Percentiles rank a stretch among this genome's conserved stretches.
These are phyloP conservation scores for Hanseniaspora thailandica DNA, from an alignment of 805 yeast genomes.

Conservation along the genomic window DNA sequence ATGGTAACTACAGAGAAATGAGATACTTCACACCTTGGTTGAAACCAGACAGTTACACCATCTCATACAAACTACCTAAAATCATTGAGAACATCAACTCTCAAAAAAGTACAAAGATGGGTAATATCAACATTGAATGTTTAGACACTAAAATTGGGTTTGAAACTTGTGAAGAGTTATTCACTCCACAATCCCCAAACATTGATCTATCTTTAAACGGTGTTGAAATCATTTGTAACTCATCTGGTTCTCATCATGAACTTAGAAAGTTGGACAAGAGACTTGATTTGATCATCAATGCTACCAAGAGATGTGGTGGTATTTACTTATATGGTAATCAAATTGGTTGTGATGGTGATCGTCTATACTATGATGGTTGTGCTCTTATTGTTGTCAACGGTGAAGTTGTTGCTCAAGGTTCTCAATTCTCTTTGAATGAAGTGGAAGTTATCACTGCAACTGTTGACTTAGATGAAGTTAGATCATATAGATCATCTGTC, in stretches of 20 bases:
- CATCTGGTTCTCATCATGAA: constrained; percentile 97
- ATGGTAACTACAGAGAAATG: constrained; percentile 97
- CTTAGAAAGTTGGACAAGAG: constrained; percentile 78
- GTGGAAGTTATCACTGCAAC: constrained; percentile 96
- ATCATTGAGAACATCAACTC: constrained; percentile 52
- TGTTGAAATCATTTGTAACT: constrained; percentile 91
- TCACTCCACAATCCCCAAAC: constrained; percentile 94
- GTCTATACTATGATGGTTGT: constrained; percentile 93
- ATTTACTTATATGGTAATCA: constrained; percentile 88
- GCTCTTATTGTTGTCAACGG: constrained; percentile 92
- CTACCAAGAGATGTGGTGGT: constrained; percentile 94
- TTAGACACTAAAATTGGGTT: constrained; percentile 86
- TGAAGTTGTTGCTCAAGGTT: constrained; percentile 79
- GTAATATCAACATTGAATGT: constrained; percentile 81
- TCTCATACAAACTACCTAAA: constrained; percentile 58
- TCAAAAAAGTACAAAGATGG: constrained; percentile 62
- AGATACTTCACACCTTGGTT: constrained; percentile 93
- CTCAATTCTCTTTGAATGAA: constrained; percentile 78
- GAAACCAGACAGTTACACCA: constrained; percentile 41
- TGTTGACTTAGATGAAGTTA: constrained; percentile 81
- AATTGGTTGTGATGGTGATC: constrained; percentile 96
- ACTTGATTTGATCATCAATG: constrained; percentile 73
- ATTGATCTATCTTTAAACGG: constrained; percentile 87
- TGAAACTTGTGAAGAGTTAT: constrained; percentile 95
- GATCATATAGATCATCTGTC: constrained; percentile 59